Conservation (phyloP, 1,284 basidiomycete species). For the Cryptococcus wingfieldii region DNA sequence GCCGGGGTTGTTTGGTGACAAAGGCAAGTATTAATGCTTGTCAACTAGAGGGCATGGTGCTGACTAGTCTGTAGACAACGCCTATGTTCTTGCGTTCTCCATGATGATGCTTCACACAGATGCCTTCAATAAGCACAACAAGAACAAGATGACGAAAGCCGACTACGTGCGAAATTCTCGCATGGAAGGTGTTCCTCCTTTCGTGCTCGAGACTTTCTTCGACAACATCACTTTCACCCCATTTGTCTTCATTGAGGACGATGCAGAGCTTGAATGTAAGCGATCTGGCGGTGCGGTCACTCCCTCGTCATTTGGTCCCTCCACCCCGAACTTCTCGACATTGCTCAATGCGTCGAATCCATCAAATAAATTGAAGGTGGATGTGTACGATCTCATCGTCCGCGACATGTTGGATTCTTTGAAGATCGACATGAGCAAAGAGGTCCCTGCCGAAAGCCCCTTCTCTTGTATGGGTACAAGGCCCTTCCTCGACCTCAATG, state of each 20-base stretch:
- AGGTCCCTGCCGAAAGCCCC: conserved; percentile 65
- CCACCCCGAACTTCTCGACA: conserved; percentile 15
- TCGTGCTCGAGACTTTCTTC: conserved; percentile 88
- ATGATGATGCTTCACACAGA: conserved; percentile 99
- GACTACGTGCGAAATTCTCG: conserved; percentile 89
- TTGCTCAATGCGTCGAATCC: conserved; percentile 7
- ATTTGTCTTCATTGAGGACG: conserved; percentile 94
- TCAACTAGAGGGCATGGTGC: background rate
- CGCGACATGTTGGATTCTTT: conserved; percentile 69
- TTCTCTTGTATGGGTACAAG: conserved; percentile 71
- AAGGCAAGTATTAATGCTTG: conserved; percentile 55
- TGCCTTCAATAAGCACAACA: conserved; percentile 95
- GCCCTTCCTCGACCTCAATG: conserved; percentile 64
- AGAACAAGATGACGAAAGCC: conserved; percentile 91
- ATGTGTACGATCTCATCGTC: conserved; percentile 87
- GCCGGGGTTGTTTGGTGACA: conserved; percentile 68
- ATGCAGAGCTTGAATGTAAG: conserved; percentile 58
- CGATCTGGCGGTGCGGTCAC: conserved; percentile 51
- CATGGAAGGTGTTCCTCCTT: conserved; percentile 75
- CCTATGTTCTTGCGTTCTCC: conserved; percentile 95
- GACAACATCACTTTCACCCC: conserved; percentile 94
- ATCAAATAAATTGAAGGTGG: conserved; percentile 62
- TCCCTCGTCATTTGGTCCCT: conserved; percentile 46
- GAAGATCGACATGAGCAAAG: conserved; percentile 65
- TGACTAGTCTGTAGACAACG: conserved; percentile 62